These are phyloP conservation scores for Hypoxylon sp. DNA, from an alignment of 2,329 filamentous ascomycete genomes.

Conservation along the genomic window DNA sequence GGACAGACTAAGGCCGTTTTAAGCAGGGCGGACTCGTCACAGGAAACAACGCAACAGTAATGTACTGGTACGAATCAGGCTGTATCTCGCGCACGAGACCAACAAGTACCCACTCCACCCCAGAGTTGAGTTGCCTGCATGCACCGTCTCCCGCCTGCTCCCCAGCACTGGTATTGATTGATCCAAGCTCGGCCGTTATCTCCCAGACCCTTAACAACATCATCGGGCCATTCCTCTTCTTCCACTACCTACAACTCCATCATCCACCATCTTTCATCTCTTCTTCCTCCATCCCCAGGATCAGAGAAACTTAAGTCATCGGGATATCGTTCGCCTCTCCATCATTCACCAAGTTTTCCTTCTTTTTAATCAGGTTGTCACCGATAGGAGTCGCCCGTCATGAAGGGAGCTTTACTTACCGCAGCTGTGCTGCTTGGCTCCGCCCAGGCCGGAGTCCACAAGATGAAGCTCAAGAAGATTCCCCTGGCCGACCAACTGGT, in stretches of 20 bases:
- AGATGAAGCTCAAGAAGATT: constrained; percentile 98
- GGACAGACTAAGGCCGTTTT: constrained; percentile 17
- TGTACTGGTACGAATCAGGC: constrained; percentile 27
- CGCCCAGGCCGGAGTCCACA: constrained; percentile 89
- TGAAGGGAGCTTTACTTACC: constrained; percentile 89
- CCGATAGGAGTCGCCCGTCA: constrained; percentile 63
- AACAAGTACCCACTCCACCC: constrained; percentile 35
- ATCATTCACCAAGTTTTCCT: constrained; percentile 18
- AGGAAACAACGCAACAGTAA: constrained; percentile 25
- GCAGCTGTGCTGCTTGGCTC: constrained; percentile 85
- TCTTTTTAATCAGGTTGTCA: constrained; percentile 33
- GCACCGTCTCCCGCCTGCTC: constrained; percentile 22
- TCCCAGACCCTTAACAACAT: constrained; percentile 40
- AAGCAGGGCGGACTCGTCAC: constrained; percentile 31
- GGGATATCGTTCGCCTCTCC: constrained; percentile 10
- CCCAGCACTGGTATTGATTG: constrained; percentile 31
- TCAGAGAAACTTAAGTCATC: constrained; percentile 16
- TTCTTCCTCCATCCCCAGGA: constrained; percentile 30
- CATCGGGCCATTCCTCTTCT: constrained; percentile 40
- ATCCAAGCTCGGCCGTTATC: constrained; percentile 41
- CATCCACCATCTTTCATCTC: constrained; percentile 34
- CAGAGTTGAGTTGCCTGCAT: constrained; percentile 33
- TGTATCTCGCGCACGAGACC: constrained; percentile 43
- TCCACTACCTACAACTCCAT: constrained; percentile 29
- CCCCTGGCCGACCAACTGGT: constrained; percentile 93